phyloP scores from a whole-genome alignment of 768 basidiomycete species.

The Cystofilobasidium capitatum region DNA sequence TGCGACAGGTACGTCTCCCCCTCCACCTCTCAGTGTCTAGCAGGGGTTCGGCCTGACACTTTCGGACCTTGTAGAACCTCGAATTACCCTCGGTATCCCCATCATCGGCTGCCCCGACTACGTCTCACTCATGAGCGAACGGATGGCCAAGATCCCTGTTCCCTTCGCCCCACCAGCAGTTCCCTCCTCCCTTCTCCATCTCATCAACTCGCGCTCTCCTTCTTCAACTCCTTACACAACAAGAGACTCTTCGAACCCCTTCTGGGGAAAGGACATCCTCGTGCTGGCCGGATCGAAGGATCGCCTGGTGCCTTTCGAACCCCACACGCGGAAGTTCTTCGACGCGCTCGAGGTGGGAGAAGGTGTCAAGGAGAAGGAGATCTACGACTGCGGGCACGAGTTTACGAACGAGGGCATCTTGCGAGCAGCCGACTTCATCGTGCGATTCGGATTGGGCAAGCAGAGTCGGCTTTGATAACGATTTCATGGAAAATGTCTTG shows the following conservation, averaged over 20 bases:
- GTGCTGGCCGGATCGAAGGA: conserved; percentile 61
- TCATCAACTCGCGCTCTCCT: conserved; percentile 48
- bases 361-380: neutral
- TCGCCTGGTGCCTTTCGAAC: conserved; percentile 28
- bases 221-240: conserved; percentile 43
- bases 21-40: too few species aligned
- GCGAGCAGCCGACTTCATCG: neutral
- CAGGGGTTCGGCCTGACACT: neutral
- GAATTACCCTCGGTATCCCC: conserved; percentile 31
- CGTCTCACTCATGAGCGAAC: conserved; percentile 11
- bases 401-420: neutral
- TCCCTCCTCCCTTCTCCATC: conserved; percentile 14
- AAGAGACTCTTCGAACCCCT: conserved; percentile 42
- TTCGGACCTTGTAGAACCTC: conserved; percentile 28
- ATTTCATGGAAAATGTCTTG: too few species aligned
- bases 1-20: conserved; percentile 42
- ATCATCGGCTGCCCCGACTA: conserved; percentile 32
- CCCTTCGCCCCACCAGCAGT: conserved; percentile 10
- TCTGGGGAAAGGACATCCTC: conserved; percentile 61
- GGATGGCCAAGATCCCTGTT: neutral
- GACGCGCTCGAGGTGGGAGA: conserved; percentile 3
- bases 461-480: too few species aligned
- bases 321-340: neutral
- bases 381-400: conserved; percentile 12
- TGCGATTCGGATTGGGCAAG: neutral